Percentiles rank a stretch among this genome's conserved stretches.
Evolutionary conservation across 177 flowering plant species (phyloP).

Genomic region (Vitis hybrid): DNA sequence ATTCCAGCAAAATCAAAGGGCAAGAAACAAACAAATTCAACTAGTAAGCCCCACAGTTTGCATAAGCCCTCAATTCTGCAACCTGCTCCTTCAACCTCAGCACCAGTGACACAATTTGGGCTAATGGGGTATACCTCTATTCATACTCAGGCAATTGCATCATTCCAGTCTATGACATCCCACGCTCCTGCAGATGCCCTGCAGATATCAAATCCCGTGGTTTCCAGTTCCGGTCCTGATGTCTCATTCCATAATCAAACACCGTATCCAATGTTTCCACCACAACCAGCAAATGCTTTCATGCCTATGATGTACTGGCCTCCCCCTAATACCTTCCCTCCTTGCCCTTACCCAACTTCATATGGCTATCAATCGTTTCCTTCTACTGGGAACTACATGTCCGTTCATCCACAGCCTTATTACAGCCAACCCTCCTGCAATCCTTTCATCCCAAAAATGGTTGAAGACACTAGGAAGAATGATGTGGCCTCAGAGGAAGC

Average conservation of each 20-base stretch:
- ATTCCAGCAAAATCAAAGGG: slow-evolving; percentile 24
- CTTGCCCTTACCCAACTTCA: slow-evolving; percentile 29
- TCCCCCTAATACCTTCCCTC: slow-evolving; percentile 34
- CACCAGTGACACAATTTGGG: slow-evolving; percentile 37
- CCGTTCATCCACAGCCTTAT: slow-evolving; percentile 39
- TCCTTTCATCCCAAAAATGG: slow-evolving; percentile 20
- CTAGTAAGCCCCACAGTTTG: slow-evolving; percentile 16
- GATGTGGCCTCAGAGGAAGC: slow-evolving; percentile 22
- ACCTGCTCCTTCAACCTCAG: slow-evolving; percentile 22
- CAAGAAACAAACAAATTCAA: slow-evolving; percentile 27
- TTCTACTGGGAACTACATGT: slow-evolving; percentile 19
- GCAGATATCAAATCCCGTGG: slow-evolving; percentile 16
- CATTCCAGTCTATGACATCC: slow-evolving; percentile 28
- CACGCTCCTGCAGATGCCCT: slow-evolving; percentile 18
- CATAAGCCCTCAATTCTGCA: slow-evolving; percentile 19
- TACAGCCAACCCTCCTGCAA: slow-evolving; percentile 26
- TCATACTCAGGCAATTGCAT: slow-evolving; percentile 28
- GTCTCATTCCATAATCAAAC: slow-evolving; percentile 24
- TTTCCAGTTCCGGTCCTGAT: slow-evolving; percentile 14
- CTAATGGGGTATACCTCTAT: slow-evolving; percentile 33
- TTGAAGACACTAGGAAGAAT: slow-evolving; percentile 22
- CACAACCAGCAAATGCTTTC: slow-evolving; percentile 39
- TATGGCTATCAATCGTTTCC: slow-evolving; percentile 35
- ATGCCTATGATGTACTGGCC: slow-evolving; percentile 49
- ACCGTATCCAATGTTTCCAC: slow-evolving; percentile 31